Conservation (phyloP, 2,329 filamentous ascomycete species). For the Meredithiella fracta region DNA sequence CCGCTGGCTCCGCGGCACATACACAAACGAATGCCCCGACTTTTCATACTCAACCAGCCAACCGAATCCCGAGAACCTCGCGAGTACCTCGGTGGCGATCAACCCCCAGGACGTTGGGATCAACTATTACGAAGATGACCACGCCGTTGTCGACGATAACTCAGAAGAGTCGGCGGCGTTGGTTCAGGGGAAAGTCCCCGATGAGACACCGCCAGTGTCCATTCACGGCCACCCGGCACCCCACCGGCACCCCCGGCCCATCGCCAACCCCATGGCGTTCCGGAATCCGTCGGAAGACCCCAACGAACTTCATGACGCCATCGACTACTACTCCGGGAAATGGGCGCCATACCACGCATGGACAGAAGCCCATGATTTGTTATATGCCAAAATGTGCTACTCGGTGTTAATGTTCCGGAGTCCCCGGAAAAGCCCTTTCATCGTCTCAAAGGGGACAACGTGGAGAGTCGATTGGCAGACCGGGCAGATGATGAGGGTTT, state of each 20-base stretch:
- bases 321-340: conserved; percentile 35
- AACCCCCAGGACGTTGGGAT: conserved; percentile 10
- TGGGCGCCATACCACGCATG: conserved; percentile 40
- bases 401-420: conserved; percentile 39
- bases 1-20: conserved; percentile 30
- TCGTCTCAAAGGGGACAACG: conserved; percentile 39
- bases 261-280: conserved; percentile 16
- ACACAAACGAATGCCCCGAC: neutral
- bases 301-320: conserved; percentile 28
- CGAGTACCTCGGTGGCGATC: conserved; percentile 3
- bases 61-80: neutral
- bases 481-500: conserved; percentile 35
- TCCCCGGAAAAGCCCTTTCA: conserved; percentile 40
- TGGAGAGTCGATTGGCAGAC: conserved; percentile 45
- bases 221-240: neutral
- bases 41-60: neutral
- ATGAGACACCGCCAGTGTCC: conserved; percentile 17
- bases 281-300: conserved; percentile 27
- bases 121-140: conserved; percentile 16
- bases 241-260: conserved; percentile 20
- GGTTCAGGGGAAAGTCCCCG: conserved; percentile 10
- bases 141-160: conserved; percentile 9
- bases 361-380: conserved; percentile 38
- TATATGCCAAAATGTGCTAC: conserved; percentile 44
- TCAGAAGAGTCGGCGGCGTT: conserved; percentile 1